Conservation (phyloP, 1,284 basidiomycete genomes). For the Pholiota adiposa region DNA sequence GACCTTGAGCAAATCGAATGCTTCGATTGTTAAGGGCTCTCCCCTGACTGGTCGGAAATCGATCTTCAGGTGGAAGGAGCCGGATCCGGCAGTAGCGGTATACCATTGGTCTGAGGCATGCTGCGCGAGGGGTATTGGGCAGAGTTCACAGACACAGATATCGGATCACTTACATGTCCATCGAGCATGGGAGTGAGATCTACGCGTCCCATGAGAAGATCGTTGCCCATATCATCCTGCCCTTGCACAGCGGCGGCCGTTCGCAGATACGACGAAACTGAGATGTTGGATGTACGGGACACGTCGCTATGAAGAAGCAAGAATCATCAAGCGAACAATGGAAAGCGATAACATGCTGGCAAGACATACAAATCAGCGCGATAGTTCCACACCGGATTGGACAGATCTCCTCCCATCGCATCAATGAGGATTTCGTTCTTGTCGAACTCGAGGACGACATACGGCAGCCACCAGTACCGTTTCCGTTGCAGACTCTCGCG, state of each 20-base stretch:
- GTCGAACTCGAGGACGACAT: constrained; percentile 98
- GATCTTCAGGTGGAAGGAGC: constrained; percentile 95
- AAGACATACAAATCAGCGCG: constrained; percentile 88
- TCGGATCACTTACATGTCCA: constrained; percentile 56
- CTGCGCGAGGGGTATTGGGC: constrained; percentile 39
- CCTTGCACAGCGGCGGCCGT: constrained; percentile 65
- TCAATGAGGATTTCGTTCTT: constrained; percentile 99
- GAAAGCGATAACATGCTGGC: not conserved
- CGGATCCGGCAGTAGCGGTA: constrained; percentile 79
- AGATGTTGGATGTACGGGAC: constrained; percentile 88
- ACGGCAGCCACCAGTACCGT: constrained; percentile 96
- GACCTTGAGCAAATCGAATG: constrained; percentile 96
- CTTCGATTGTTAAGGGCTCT: constrained; percentile 90
- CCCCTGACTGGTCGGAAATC: constrained; percentile 88
- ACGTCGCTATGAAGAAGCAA: constrained; percentile 65
- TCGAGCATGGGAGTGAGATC: constrained; percentile 91
- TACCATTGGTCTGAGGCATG: constrained; percentile 90
- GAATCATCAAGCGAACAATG: constrained; percentile 1
- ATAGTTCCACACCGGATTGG: constrained; percentile 93
- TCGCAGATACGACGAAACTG: constrained; percentile 87
- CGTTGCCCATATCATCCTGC: constrained; percentile 87
- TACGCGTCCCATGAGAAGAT: constrained; percentile 87
- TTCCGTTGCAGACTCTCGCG: constrained; percentile 89
- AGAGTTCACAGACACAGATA: not conserved
- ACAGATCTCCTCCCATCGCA: constrained; percentile 89